phyloP scores from a whole-genome alignment of 805 yeast genomes.

The Kazachstania kunashirensis region DNA sequence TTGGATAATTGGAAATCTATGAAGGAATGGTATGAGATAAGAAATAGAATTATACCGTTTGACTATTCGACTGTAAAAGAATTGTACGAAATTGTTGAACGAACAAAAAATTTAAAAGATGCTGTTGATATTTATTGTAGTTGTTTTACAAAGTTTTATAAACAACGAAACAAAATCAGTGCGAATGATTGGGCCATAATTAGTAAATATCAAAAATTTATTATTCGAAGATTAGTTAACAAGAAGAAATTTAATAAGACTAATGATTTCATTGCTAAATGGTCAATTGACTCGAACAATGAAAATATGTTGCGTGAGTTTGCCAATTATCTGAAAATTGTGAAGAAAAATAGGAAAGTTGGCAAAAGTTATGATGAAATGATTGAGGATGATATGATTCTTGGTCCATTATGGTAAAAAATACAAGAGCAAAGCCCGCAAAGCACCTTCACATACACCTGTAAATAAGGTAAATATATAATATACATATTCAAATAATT shows the following conservation, averaged over 20 bases:
- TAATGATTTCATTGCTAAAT: slow-evolving; percentile 16
- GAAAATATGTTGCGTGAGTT: slow-evolving; percentile 9
- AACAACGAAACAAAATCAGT: slow-evolving; percentile 1
- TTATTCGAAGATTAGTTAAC: slow-evolving; percentile 12
- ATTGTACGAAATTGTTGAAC: slow-evolving; percentile 10
- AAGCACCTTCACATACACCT: not conserved
- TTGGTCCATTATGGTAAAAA: slow-evolving; percentile 28
- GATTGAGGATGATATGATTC: slow-evolving; percentile 23
- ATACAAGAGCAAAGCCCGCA: no score
- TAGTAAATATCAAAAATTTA: slow-evolving; percentile 15
- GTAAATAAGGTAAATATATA: not conserved
- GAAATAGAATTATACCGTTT: slow-evolving; percentile 9
- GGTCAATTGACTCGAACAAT: slow-evolving; percentile 12
- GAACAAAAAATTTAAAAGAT: slow-evolving; percentile 12
- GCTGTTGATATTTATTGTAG: slow-evolving; percentile 12
- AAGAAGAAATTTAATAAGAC: slow-evolving; percentile 10
- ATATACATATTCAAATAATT: slow-evolving; percentile 2
- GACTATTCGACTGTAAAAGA: slow-evolving; percentile 13
- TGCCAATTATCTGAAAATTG: slow-evolving; percentile 1
- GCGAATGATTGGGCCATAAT: slow-evolving; percentile 9
- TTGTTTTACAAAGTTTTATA: not conserved
- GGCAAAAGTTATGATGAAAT: slow-evolving; percentile 15
- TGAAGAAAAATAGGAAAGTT: slow-evolving; percentile 5
- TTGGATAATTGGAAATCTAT: slow-evolving; percentile 14
- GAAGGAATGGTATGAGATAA: slow-evolving; percentile 17